Base-by-base conservation (phyloP, 345 rosid species). In the Gossypium sturtianum region DNA sequence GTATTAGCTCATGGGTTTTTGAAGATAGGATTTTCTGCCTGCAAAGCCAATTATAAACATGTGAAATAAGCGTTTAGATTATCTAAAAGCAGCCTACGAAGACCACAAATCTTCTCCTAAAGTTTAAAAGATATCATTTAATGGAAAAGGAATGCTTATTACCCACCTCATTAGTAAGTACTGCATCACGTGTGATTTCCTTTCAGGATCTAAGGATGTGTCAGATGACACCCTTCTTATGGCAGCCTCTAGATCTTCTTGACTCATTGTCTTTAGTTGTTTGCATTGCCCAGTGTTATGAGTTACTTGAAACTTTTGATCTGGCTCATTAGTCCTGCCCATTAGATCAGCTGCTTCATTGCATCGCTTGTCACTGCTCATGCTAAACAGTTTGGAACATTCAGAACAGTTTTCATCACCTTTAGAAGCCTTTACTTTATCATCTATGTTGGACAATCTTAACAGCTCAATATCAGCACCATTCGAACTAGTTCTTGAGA, bases 91-190 rank as follows among this genome's bases (percentile, higher is more conserved):
- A 15, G 48, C 11, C 52, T n/a, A 34, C 9, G 15, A 75, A n/a
- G 67, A 54, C 58, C 41, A 9, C 56, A 17, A 57, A 34, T 48
- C 52, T 69, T 65, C n/a, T 67, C 47, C 10, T 48, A 74, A 7
- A 38, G 47, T 59, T 59, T 59, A 49, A 23, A 57, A 68, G 9
- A 34, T 74, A 81, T 59, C 15, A 57, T 52, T 9, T 58, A 48
- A 44, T 17, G 2, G 51, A 12, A 45, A 53, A 20, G 45, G 66
- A 59, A 25, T 75, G 12, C 53, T 72, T 66, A 70, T 52, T 64
- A 81, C 82, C 47, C 58, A 90, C 98, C 97, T 89, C 92, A 76
- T 89, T 49, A 87, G 78, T 72, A 93, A 86, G 80, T 87, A 87
- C 78, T 93, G 97, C 72, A 86, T 89, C 67, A 89, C 78, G 63